Base-by-base conservation (phyloP, 2,329 filamentous ascomycete species). In the Allantophomopsis lycopodina region DNA sequence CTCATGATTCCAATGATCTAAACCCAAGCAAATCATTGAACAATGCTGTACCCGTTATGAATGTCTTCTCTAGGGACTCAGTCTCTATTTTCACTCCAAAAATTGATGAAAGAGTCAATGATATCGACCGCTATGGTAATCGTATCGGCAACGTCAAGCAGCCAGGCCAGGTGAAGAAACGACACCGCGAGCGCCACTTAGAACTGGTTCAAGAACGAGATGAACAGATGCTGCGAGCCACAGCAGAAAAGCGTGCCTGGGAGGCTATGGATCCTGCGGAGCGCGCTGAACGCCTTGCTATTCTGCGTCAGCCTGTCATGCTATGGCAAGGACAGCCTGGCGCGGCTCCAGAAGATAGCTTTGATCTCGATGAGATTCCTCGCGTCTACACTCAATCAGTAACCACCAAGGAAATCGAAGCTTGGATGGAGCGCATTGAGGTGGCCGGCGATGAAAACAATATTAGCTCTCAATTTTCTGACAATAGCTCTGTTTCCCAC, bases 201-300 rank as follows among this genome's bases (percentile, higher is more conserved):
- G 41, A 42, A 12, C 21, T 35, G 21, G 6, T 40, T 14, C 4
- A 31, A 7, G 13, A 20, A 15, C 38, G 32, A 35, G 21, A 42
- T 3, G 18, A n/a, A 6, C 37, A 42, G 36, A 37, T 40, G 38
- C 4, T 40, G 15, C 41, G 30, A 7, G 41, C 41, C 7, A 42
- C 7, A 2, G 39, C 21, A 17, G 38, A 36, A 20, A 41, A 40
- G 15, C 21, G 16, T n/a, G 32, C 21, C 7, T 42, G 38, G 38
- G 6, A 32, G 11, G 21, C 23, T 11, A 36, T 42, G 37, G 11
- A 21, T 16, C 32, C 37, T 15, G 38, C 31, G n/a, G 38, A 36
- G 7, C 41, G 41, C 16, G 33, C 36, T 21, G 32, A 35, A 5
- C 40, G 18, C 4, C 14, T 42, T 15, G 34, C n/a, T n/a, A 30